These are phyloP conservation scores for Pterocarpus santalinus DNA, from an alignment of 306 rosid genomes.

Conservation along the genomic window DNA sequence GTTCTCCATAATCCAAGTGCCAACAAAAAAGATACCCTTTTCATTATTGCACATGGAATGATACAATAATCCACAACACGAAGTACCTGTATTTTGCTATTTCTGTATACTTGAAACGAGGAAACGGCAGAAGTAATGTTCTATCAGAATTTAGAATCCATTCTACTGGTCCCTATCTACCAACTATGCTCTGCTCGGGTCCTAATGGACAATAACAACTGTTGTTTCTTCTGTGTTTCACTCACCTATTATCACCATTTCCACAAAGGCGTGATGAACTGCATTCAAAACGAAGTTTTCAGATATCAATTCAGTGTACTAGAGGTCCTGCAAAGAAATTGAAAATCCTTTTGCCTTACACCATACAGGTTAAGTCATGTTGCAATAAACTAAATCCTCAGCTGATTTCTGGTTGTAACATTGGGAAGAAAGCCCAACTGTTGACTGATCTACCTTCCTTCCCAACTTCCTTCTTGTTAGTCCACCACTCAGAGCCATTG, in stretches of 20 bases:
- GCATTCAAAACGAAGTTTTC: slow-evolving; percentile 50
- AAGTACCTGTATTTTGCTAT: slow-evolving; percentile 64
- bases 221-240: slow-evolving; percentile 45
- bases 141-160: slow-evolving; percentile 61
- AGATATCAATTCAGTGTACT: slow-evolving; percentile 59
- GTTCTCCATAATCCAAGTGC: slow-evolving; percentile 40
- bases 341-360: slow-evolving; percentile 41
- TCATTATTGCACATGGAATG: slow-evolving; percentile 69
- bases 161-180: slow-evolving; percentile 68
- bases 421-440: slow-evolving; percentile 85
- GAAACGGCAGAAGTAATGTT: slow-evolving; percentile 65
- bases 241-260: slow-evolving; percentile 46
- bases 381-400: slow-evolving; percentile 51
- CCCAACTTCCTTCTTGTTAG: slow-evolving; percentile 48
- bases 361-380: slow-evolving; percentile 53
- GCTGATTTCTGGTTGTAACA: slow-evolving; percentile 75
- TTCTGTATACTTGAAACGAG: slow-evolving; percentile 62
- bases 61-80: slow-evolving; percentile 65
- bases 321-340: slow-evolving; percentile 48
- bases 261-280: slow-evolving; percentile 43
- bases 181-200: slow-evolving; percentile 56
- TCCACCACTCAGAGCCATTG: not conserved
- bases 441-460: slow-evolving; percentile 71
- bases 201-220: slow-evolving; percentile 48
- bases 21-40: slow-evolving; percentile 4